These are phyloP conservation scores for Rosa persica DNA, from an alignment of 306 rosid species.

Conservation along the genomic window DNA sequence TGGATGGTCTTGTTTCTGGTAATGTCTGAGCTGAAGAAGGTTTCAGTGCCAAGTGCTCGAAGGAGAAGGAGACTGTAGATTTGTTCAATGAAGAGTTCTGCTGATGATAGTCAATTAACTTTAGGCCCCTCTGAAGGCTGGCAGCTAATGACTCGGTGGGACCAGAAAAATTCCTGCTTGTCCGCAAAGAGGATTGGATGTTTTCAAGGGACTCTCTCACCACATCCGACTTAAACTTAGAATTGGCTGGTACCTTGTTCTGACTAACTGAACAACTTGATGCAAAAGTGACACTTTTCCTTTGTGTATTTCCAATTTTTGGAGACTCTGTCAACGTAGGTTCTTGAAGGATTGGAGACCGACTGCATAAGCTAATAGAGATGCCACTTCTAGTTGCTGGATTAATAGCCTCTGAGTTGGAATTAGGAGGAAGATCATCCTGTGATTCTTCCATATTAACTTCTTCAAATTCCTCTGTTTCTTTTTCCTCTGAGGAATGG, in stretches of 20 bases:
- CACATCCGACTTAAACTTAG: conserved; percentile 45
- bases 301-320: conserved; percentile 61
- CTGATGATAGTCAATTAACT: conserved; percentile 86
- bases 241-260: conserved; percentile 52
- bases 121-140: conserved; percentile 91
- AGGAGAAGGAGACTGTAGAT: conserved; percentile 80
- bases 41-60: conserved; percentile 62
- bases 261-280: conserved; percentile 54
- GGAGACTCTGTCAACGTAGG: conserved; percentile 90
- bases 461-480: conserved; percentile 56
- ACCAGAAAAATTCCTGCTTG: conserved; percentile 62
- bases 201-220: conserved; percentile 52
- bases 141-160: conserved; percentile 89
- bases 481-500: conserved; percentile 44
- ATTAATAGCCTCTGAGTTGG: conserved; percentile 42
- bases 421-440: conserved; percentile 39
- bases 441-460: conserved; percentile 26
- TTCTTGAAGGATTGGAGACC: conserved; percentile 63
- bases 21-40: conserved; percentile 43
- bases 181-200: conserved; percentile 52
- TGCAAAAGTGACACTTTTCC: conserved; percentile 65
- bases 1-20: conserved; percentile 37
- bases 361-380: conserved; percentile 57
- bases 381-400: conserved; percentile 54
- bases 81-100: conserved; percentile 62